Conservation (phyloP, 1,284 basidiomycete species). For the Rhodotorula sp. region DNA sequence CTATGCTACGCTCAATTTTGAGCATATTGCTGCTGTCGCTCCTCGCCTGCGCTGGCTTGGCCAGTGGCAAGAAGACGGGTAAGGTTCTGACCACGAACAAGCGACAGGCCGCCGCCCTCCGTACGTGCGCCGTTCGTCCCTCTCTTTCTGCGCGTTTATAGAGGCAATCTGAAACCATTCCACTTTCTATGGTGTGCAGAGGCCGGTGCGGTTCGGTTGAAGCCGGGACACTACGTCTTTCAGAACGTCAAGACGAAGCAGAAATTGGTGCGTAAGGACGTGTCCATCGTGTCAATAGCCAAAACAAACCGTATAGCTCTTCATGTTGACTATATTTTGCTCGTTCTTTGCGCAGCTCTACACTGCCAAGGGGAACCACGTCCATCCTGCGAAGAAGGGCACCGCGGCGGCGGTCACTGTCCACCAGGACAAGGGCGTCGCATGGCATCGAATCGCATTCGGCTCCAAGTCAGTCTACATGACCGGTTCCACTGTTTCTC, state of each 20-base stretch:
- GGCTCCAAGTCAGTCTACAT: conserved; percentile 19
- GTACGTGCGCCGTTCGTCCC: neutral
- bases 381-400: conserved; percentile 20
- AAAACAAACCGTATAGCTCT: neutral
- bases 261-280: conserved; percentile 1
- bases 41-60: neutral
- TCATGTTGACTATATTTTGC: neutral
- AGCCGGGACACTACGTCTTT: conserved; percentile 27
- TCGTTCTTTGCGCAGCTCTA: neutral
- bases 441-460: conserved; percentile 20
- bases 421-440: conserved; percentile 6
- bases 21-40: neutral
- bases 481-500: neutral
- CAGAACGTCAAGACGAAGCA: conserved; percentile 33
- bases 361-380: conserved; percentile 25
- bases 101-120: conserved; percentile 13
- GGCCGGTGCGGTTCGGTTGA: conserved; percentile 34
- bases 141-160: too few species aligned
- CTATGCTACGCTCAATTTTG: neutral
- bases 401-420: neutral
- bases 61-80: conserved; percentile 7
- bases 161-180: too few species aligned
- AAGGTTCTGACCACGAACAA: conserved; percentile 20
- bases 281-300: neutral
- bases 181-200: neutral